Evolutionary conservation across 2,329 filamentous ascomycete species (phyloP), one percentile per base, ranked within the genome.

Genomic region (Teratosphaeria epicoccoides): DNA sequence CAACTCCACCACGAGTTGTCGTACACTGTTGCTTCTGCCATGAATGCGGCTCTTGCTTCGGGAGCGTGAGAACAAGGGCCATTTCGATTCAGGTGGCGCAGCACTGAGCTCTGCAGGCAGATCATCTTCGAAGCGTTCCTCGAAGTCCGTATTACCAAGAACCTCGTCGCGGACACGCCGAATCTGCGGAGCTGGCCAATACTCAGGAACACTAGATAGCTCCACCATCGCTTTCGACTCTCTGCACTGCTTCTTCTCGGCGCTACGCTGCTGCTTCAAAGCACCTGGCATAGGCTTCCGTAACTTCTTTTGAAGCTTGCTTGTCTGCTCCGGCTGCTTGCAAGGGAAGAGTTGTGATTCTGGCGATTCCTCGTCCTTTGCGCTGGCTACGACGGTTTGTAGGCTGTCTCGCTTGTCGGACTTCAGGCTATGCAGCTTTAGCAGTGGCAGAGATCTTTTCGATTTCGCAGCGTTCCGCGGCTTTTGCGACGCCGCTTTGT

Each of bases 211-310:
- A 47, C 10, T 46, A 23, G 23, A 49, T 22, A 40, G n/a, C n/a
- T 46, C 47, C 51, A 40, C n/a, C n/a, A n/a, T n/a, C n/a, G n/a
- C n/a, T n/a, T n/a, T n/a, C n/a, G n/a, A n/a, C n/a, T n/a, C n/a
- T n/a, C n/a, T n/a, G n/a, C n/a, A n/a, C n/a, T n/a, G n/a, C n/a
- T 46, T 47, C 24, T 26, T 49, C 20, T 50, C 55, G 24, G 55
- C 55, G 29, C 54, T 57, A n/a, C 55, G 52, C 50, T 60, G 47
- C 17, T 56, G 50, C 28, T 57, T 57, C 12, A 59, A 43, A 53
- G 49, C 65, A 59, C 45, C 52, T 23, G 63, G 63, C 54, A 62
- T 62, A 1, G 59, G 52, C 46, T 68, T 68, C 33, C 65, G 63
- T 25, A 67, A 53, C 49, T 65, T 67, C 46, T 57, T 63, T 22